These are phyloP conservation scores for Meyerozyma carpophila DNA, from an alignment of 1,139 yeast species.

Conservation along the genomic window DNA sequence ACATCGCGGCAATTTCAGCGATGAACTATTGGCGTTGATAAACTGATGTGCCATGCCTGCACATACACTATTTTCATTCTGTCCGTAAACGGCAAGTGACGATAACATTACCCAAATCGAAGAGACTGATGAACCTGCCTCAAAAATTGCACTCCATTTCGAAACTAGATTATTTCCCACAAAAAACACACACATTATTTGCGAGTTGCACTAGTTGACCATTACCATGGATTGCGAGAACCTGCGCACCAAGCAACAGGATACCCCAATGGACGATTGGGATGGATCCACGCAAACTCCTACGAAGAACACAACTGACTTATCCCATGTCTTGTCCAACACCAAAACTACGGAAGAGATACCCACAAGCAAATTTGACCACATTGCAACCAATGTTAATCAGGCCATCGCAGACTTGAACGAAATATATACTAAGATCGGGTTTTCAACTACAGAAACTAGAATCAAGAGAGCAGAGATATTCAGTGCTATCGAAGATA, in stretches of 20 bases:
- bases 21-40: neutral
- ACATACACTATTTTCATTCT: neutral
- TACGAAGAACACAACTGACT: neutral
- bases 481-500: constrained; percentile 34
- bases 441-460: constrained; percentile 32
- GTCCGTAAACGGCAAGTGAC: neutral
- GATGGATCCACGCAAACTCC: constrained; percentile 1
- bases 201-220: neutral
- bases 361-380: neutral
- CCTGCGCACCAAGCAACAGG: neutral
- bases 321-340: neutral
- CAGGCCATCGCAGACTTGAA: constrained; percentile 30
- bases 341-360: neutral
- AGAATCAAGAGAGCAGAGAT: constrained; percentile 33
- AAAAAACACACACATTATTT: neutral
- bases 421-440: constrained; percentile 31
- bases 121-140: neutral
- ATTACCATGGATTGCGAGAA: neutral
- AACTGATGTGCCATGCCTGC: neutral
- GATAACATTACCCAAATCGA: neutral
- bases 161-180: neutral
- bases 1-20: neutral
- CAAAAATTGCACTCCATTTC: neutral
- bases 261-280: neutral
- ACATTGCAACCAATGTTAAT: constrained; percentile 15